Evolutionary conservation across 108 stramenopile species (phyloP), one percentile per base, ranked within the genome.

Genomic region (Cyclotella kingstonii): DNA sequence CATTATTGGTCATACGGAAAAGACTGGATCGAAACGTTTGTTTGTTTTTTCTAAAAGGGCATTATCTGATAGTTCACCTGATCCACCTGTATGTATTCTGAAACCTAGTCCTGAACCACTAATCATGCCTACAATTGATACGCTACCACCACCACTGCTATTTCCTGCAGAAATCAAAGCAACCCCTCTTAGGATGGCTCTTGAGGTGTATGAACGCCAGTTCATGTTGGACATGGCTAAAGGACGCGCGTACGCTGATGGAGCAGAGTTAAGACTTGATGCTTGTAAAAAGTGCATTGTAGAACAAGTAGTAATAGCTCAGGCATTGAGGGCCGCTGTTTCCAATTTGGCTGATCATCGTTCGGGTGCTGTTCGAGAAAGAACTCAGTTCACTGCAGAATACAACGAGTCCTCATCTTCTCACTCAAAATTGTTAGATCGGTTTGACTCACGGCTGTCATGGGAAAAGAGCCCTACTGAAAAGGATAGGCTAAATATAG

Each of bases 271-370:
- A 29, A 59, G 86, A 45, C 45, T 91, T 4, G 63, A 67, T 44
- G 78, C 86, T 26, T 85, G 85, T 65, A 68, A 65, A 64, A 80
- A 79, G 33, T 86, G 86, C 53, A 76, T 91, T 26, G 76, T 84
- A 49, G 90, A 91, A 63, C 84, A 85, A 50, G 86, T 82, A n/a
- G 81, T 87, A 2, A 86, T 91, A 66, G 90, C 84, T 10, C 43
- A 84, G 49, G 86, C 90, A 12, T 57, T 91, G 42, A 54, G 90
- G 31, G 90, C 90, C 8, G 90, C 90, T 15, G 86, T 91, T 21
- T 87, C 86, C n/a, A 91, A 91, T 60, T 67, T 88, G 19, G 84
- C 90, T 17, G 90, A 85, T 71, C 86, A 87, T 49, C 84, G 83
- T 38, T 76, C 86, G 57, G 74, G 75, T 31, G 86, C 86, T 15